Evolutionary conservation across 2,329 filamentous ascomycete species (phyloP).

Genomic region (Epichloe festucae): DNA sequence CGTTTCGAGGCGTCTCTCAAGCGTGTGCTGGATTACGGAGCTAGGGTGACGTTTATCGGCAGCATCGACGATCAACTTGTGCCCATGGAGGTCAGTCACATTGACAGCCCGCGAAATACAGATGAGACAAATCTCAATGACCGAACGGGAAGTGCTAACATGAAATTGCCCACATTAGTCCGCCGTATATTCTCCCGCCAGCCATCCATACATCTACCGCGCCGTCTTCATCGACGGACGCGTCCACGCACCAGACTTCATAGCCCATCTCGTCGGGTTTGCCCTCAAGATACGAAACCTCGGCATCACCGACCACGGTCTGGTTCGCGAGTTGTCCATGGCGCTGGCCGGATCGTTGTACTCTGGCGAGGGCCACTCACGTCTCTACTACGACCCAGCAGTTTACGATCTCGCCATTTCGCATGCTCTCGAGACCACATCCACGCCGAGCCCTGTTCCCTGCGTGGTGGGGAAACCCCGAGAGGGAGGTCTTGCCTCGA

Average conservation of each 20-base stretch:
- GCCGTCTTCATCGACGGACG: constrained; percentile 94
- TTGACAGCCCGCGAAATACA: too few relatives aligned
- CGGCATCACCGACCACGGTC: constrained; percentile 81
- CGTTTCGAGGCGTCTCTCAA: constrained; percentile 67
- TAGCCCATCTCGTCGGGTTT: constrained; percentile 86
- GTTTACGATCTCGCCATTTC: constrained; percentile 71
- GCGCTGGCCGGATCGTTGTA: constrained; percentile 87
- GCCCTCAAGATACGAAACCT: constrained; percentile 88
- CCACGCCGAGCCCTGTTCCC: constrained; percentile 27
- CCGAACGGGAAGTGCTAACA: neutral
- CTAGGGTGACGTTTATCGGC: constrained; percentile 74
- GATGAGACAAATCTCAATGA: neutral
- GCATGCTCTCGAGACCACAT: constrained; percentile 61
- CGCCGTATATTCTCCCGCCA: constrained; percentile 71
- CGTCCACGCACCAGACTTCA: constrained; percentile 84
- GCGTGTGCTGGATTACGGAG: constrained; percentile 62
- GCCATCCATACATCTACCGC: constrained; percentile 86
- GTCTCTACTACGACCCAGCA: constrained; percentile 77
- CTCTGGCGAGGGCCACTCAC: constrained; percentile 81
- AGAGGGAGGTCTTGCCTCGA: constrained; percentile 26
- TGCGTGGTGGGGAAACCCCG: constrained; percentile 13
- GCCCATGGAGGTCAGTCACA: constrained; percentile 58
- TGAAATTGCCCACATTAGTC: constrained; percentile 34
- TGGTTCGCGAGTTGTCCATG: constrained; percentile 78
- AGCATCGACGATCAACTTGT: constrained; percentile 97